Percentiles rank a stretch among this genome's conserved stretches.
These are phyloP conservation scores for Linnemannia schmuckeri DNA, from an alignment of 192 early-diverging fungal genomes.

Conservation along the genomic window DNA sequence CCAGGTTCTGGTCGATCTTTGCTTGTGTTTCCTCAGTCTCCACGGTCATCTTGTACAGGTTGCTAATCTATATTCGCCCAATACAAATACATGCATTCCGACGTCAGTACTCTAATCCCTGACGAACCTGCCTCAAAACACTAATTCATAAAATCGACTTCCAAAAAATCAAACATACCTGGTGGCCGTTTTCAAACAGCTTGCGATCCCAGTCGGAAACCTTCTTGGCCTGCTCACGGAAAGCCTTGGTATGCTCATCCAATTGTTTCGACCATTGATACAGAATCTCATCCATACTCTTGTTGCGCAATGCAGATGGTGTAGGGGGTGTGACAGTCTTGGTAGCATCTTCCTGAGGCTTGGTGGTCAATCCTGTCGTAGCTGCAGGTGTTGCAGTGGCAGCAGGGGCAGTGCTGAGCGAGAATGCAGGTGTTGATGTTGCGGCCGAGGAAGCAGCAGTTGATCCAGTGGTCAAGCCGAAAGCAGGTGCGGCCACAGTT, in stretches of 20 bases:
- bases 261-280: conserved; percentile 92
- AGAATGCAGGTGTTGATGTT: conserved; percentile 48
- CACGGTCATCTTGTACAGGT: conserved; percentile 80
- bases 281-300: conserved; percentile 92
- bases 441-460: conserved; percentile 29
- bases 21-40: conserved; percentile 80
- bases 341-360: conserved; percentile 56
- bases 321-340: conserved; percentile 59
- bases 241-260: conserved; percentile 81
- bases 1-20: conserved; percentile 87
- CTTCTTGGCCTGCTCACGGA: conserved; percentile 87
- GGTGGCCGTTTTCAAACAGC: conserved; percentile 85
- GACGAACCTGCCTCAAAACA: too few relatives aligned
- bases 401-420: conserved; percentile 54
- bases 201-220: conserved; percentile 89
- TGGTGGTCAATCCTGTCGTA: conserved; percentile 58
- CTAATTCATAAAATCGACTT: background rate
- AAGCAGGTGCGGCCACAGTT: conserved; percentile 25
- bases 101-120: background rate
- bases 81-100: background rate
- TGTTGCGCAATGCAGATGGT: conserved; percentile 78
- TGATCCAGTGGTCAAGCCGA: conserved; percentile 25
- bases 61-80: conserved; percentile 68
- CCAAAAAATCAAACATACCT: conserved; percentile 60
- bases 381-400: conserved; percentile 44